These are phyloP conservation scores for Ceratocystis papillata DNA, from an alignment of 2,329 filamentous ascomycete genomes.

Conservation along the genomic window DNA sequence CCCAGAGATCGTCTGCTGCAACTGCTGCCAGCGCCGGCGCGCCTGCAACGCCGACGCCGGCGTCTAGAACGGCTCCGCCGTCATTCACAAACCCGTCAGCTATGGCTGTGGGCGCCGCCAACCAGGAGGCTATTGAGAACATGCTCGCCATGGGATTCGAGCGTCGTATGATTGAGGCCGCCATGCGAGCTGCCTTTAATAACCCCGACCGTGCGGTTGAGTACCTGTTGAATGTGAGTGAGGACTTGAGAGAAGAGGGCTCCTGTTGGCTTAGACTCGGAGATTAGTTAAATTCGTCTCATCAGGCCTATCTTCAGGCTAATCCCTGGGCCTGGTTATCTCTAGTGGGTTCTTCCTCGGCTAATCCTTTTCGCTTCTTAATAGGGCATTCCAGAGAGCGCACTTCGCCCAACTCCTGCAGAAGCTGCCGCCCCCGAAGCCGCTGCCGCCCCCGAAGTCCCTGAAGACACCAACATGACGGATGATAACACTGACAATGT, in stretches of 20 bases:
- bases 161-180: constrained; percentile 75
- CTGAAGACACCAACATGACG: constrained; percentile 32
- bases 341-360: neutral
- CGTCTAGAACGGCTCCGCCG: constrained; percentile 35
- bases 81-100: constrained; percentile 61
- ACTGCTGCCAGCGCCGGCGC: constrained; percentile 41
- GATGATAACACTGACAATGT: constrained; percentile 52
- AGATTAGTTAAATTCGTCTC: too few relatives aligned
- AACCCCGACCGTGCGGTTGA: constrained; percentile 97
- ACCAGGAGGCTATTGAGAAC: constrained; percentile 70
- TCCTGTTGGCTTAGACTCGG: too few relatives aligned
- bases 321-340: too few relatives aligned
- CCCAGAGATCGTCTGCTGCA: constrained; percentile 40
- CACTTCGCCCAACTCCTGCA: constrained; percentile 44
- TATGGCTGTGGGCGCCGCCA: constrained; percentile 75
- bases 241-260: too few relatives aligned
- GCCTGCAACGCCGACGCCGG: constrained; percentile 46
- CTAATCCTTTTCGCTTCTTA: constrained; percentile 4
- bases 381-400: constrained; percentile 81
- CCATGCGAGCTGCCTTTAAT: constrained; percentile 92
- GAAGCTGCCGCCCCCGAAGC: constrained; percentile 32
- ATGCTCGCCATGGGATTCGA: constrained; percentile 98
- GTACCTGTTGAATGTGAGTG: constrained; percentile 73
- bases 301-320: too few relatives aligned
- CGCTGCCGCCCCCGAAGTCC: constrained; percentile 31